Conservation (phyloP, 2,329 filamentous ascomycete genomes). For the Tricladium varicosporioides region DNA sequence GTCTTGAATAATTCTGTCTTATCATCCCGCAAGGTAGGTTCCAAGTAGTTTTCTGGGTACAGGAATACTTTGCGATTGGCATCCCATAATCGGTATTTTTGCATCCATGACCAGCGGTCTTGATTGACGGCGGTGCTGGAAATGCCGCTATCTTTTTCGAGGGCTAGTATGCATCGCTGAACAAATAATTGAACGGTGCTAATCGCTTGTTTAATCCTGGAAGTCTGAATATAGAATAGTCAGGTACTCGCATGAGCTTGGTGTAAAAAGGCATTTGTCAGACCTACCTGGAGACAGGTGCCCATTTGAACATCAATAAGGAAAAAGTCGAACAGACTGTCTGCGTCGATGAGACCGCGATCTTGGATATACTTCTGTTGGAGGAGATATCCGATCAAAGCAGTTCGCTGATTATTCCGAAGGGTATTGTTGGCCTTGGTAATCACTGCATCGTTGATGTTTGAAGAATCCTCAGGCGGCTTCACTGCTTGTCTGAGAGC, state of each 20-base stretch:
- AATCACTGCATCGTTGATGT: neutral
- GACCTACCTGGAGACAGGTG: too few species aligned
- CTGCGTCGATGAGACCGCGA: slow-evolving; percentile 17
- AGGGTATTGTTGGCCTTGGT: slow-evolving; percentile 5
- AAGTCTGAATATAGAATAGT: slow-evolving; percentile 27
- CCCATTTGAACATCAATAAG: slow-evolving; percentile 36
- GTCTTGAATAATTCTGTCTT: slow-evolving; percentile 28
- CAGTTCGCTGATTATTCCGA: slow-evolving; percentile 14
- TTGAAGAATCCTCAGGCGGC: too few species aligned
- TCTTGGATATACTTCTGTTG: slow-evolving; percentile 5
- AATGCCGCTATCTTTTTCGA: slow-evolving; percentile 26
- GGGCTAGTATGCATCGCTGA: slow-evolving; percentile 33
- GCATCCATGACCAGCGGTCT: slow-evolving; percentile 31
- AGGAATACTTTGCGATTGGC: slow-evolving; percentile 35
- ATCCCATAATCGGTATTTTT: slow-evolving; percentile 29
- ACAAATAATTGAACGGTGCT: slow-evolving; percentile 33
- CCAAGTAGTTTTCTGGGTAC: slow-evolving; percentile 37
- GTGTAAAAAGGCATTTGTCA: too few species aligned
- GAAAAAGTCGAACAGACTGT: slow-evolving; percentile 33
- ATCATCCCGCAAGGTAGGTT: slow-evolving; percentile 34
- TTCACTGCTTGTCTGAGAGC: too few species aligned
- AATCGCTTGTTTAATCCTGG: slow-evolving; percentile 36
- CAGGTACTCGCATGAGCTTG: too few species aligned
- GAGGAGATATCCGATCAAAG: slow-evolving; percentile 25
- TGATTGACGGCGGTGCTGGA: neutral